Conservation (phyloP, 148 eudicot species). For the Chenopodium berlandieri region DNA sequence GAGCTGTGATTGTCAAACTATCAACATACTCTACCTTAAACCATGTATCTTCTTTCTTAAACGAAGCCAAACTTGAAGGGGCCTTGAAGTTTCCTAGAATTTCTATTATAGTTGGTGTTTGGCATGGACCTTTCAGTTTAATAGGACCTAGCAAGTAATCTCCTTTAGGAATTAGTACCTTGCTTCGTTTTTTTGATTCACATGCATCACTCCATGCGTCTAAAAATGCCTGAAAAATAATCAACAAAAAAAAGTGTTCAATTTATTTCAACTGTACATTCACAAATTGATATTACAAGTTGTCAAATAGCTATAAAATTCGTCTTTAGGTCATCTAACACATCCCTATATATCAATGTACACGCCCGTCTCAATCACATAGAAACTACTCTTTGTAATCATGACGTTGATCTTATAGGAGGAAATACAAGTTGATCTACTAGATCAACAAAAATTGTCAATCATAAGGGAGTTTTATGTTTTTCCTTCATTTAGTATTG, state of each 20-base stretch:
- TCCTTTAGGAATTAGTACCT: slow-evolving; percentile 50
- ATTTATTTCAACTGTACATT: too few relatives aligned
- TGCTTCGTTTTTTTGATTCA: slow-evolving; percentile 36
- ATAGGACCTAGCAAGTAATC: slow-evolving; percentile 27
- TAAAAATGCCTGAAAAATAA: slow-evolving; percentile 32
- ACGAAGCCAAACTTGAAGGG: slow-evolving; percentile 28
- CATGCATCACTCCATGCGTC: slow-evolving; percentile 61
- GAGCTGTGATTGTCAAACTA: slow-evolving; percentile 34
- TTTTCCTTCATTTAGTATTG: too few relatives aligned
- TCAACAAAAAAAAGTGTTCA: not conserved
- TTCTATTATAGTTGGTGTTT: slow-evolving; percentile 36
- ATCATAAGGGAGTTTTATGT: too few relatives aligned
- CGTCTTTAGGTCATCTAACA: too few relatives aligned
- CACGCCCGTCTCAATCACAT: not conserved
- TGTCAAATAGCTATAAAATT: too few relatives aligned
- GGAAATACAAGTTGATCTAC: too few relatives aligned
- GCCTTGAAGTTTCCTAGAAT: slow-evolving; percentile 58
- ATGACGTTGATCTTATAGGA: not conserved
- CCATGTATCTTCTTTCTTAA: slow-evolving; percentile 38
- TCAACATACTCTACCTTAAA: slow-evolving; percentile 38
- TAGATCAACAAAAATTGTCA: too few relatives aligned
- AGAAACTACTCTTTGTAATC: not conserved
- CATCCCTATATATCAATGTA: not conserved
- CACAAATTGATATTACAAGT: too few relatives aligned
- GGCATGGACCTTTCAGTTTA: slow-evolving; percentile 56